Base-by-base conservation (phyloP, 441 rosid genomes). In the Erodium texanum region DNA sequence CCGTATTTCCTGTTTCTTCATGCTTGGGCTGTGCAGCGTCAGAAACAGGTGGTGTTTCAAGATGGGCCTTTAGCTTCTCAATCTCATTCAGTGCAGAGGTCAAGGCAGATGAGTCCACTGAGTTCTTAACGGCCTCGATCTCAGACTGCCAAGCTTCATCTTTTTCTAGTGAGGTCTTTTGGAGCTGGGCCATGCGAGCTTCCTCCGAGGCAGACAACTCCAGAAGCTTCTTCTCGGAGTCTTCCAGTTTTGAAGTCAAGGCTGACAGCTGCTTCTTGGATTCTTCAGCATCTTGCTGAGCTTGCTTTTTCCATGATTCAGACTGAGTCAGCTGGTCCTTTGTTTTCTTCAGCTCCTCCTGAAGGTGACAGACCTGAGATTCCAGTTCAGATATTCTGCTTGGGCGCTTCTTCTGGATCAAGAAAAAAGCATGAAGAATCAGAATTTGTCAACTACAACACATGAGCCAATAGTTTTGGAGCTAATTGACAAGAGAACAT, bases 81-180 rank as follows among this genome's bases (percentile, higher is more conserved):
- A 89, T 89, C 74, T 95, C 99, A 76, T 84, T 89, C 86, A 90
- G 78, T 61, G 96, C 85, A 19, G 96, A 86, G 68, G 84, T 80
- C 70, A 92, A 74, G 68, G 93, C 89, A 38, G 91, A 78, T 2
- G 96, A 85, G 76, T 95, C 97, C 82, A 92, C 78, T 2, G 85
- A 77, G 54, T 92, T 86, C 82, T 86, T 96, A 73, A 95, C 78
- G 64, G 99, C 96, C 84, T 92, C 97, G 7, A 95, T 90, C 76
- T 95, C 98, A 27, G 97, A 87, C 69, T 92, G 85, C 97, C 98
- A 92, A 1, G 87, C 88, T 80, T 80, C 85, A 82, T 95, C 98
- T 64, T 95, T 86, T 66, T 90, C 97, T 29, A 85, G 92, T 27
- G 97, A 95, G 65, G 87, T 81, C 70, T 86, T 83, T n/a, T 85